Conservation (phyloP, 2,329 filamentous ascomycete genomes). For the Scleromitrula shiraiana region DNA sequence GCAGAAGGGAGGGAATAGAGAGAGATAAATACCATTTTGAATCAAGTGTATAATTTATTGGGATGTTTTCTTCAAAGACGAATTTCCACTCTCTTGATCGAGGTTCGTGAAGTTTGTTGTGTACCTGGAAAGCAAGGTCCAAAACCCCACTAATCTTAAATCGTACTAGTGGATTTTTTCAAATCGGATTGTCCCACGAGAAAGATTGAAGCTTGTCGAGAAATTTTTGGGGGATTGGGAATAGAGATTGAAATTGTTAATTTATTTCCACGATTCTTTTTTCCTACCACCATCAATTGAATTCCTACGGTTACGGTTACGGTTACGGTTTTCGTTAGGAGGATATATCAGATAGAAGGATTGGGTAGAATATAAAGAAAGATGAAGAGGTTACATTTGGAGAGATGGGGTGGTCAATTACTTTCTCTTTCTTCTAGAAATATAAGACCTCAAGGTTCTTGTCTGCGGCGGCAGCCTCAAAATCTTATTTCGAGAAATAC, state of each 20-base stretch:
- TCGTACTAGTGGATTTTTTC: background rate
- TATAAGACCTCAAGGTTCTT: slow-evolving; percentile 34
- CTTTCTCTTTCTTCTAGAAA: too few species aligned
- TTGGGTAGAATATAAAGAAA: slow-evolving; percentile 15
- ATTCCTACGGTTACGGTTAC: too few species aligned
- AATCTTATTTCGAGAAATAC: slow-evolving; percentile 39
- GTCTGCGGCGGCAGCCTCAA: slow-evolving; percentile 43
- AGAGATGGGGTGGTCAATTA: slow-evolving; percentile 52
- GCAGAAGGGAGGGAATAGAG: too few species aligned
- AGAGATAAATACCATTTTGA: slow-evolving; percentile 48
- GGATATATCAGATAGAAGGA: too few species aligned
- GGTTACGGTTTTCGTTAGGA: too few species aligned
- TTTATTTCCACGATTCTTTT: too few species aligned
- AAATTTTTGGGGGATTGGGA: slow-evolving; percentile 11
- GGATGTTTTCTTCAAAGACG: slow-evolving; percentile 7
- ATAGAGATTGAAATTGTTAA: slow-evolving; percentile 4
- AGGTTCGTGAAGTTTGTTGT: slow-evolving; percentile 3
- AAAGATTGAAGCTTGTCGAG: slow-evolving; percentile 5
- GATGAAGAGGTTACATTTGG: slow-evolving; percentile 56
- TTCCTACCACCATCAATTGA: background rate
- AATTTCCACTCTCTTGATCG: slow-evolving; percentile 1
- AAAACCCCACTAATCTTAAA: background rate
- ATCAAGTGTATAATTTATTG: slow-evolving; percentile 26
- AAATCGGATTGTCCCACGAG: slow-evolving; percentile 5
- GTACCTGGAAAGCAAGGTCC: background rate